Conservation (phyloP, 495 filamentous ascomycete genomes). For the Mytilinidion resinicola region DNA sequence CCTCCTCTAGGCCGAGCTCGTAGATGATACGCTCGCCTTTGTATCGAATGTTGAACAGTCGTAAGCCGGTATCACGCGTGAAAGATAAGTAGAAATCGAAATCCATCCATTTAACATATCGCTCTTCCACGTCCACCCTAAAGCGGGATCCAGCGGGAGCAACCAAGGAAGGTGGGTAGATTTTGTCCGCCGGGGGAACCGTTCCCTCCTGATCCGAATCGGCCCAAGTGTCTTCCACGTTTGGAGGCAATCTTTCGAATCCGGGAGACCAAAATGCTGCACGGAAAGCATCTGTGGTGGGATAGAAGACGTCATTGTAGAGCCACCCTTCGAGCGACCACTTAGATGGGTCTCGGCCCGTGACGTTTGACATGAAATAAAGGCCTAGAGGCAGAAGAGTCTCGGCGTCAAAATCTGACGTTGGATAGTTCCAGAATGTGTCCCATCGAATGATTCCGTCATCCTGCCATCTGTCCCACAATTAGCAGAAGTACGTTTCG, state of each 20-base stretch:
- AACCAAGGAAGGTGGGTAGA: constrained; percentile 35
- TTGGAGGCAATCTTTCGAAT: constrained; percentile 41
- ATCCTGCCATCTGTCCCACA: constrained; percentile 32
- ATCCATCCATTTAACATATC: constrained; percentile 50
- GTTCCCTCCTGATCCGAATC: constrained; percentile 34
- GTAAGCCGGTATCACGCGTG: constrained; percentile 40
- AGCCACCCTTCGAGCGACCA: constrained; percentile 47
- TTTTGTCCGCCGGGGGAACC: constrained; percentile 33
- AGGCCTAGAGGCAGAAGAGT: constrained; percentile 44
- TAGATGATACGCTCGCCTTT: constrained; percentile 50
- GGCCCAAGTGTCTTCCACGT: constrained; percentile 44
- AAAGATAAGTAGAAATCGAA: constrained; percentile 48
- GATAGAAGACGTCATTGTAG: constrained; percentile 48
- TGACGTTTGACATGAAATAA: constrained; percentile 41
- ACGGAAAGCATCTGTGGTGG: constrained; percentile 41
- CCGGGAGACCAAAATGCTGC: constrained; percentile 37
- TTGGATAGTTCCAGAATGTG: constrained; percentile 37
- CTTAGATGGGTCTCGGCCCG: constrained; percentile 40
- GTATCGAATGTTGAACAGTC: constrained; percentile 46
- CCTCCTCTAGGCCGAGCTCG: constrained; percentile 51
- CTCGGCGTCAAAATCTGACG: constrained; percentile 32
- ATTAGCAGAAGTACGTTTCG: constrained; percentile 20
- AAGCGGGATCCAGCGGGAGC: constrained; percentile 39
- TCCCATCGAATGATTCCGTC: constrained; percentile 41
- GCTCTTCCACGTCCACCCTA: constrained; percentile 39